These are phyloP conservation scores for Penicillium ucsense DNA, from an alignment of 495 filamentous ascomycete genomes.

Conservation along the genomic window DNA sequence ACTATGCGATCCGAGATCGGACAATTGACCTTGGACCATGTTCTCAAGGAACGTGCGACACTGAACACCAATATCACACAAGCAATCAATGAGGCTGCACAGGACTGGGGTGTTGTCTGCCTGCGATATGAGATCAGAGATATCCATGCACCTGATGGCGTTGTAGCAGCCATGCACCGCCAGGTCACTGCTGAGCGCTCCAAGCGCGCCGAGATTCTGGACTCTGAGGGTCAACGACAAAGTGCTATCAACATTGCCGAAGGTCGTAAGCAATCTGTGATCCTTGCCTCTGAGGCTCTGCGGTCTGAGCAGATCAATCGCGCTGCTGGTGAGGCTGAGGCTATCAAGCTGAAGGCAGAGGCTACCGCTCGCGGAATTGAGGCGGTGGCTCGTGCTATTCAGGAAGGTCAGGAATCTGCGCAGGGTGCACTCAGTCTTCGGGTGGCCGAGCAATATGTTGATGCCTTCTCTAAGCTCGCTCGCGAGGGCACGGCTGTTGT, in stretches of 20 bases:
- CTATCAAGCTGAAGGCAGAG: constrained; percentile 73
- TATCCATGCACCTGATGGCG: constrained; percentile 88
- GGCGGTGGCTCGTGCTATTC: constrained; percentile 66
- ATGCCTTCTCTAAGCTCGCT: constrained; percentile 83
- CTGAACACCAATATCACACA: constrained; percentile 96
- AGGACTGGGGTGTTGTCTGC: constrained; percentile 93
- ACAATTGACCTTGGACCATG: constrained; percentile 91
- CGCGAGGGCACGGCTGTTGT: constrained; percentile 91
- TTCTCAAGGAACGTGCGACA: constrained; percentile 88
- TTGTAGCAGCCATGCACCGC: constrained; percentile 94
- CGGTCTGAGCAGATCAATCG: constrained; percentile 84
- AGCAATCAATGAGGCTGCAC: constrained; percentile 95
- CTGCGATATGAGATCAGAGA: constrained; percentile 96
- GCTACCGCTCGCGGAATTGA: constrained; percentile 87
- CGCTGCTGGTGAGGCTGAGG: constrained; percentile 85
- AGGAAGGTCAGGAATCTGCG: constrained; percentile 58
- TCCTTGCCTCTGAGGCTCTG: constrained; percentile 89
- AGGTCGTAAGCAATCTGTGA: constrained; percentile 89
- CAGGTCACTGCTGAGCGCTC: constrained; percentile 94
- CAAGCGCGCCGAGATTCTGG: constrained; percentile 94
- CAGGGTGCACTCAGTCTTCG: constrained; percentile 74
- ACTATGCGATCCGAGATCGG: constrained; percentile 99
- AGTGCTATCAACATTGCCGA: constrained; percentile 97
- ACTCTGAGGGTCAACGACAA: constrained; percentile 91
- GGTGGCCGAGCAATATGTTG: constrained; percentile 96